Percentiles rank a stretch among this genome's conserved stretches.
phyloP scores from a whole-genome alignment of 2,329 filamentous ascomycete species.

The Byssoonygena ceratinophila region DNA sequence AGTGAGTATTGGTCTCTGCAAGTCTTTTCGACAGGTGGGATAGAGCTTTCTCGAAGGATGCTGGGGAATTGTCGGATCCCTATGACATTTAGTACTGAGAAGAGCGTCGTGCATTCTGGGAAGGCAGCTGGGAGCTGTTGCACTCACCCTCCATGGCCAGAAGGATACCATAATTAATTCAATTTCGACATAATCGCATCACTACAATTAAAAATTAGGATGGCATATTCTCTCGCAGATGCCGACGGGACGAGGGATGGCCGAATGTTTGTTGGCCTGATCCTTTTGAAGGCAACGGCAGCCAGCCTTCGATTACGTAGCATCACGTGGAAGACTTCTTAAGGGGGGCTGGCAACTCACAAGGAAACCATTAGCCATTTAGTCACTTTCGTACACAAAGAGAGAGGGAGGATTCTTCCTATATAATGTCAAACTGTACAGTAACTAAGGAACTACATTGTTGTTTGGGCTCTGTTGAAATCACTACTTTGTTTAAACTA shows the following conservation, averaged over 20 bases:
- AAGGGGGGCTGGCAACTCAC: not conserved
- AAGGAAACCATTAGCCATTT: too few relatives aligned
- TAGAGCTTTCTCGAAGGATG: constrained; percentile 85
- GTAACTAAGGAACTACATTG: too few relatives aligned
- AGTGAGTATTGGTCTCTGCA: constrained; percentile 56
- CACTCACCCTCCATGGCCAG: constrained; percentile 69
- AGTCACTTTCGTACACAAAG: too few relatives aligned
- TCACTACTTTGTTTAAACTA: too few relatives aligned
- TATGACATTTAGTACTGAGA: constrained; percentile 35
- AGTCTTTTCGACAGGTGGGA: constrained; percentile 76
- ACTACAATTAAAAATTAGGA: not conserved
- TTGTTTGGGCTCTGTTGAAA: too few relatives aligned
- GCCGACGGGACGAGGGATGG: not conserved
- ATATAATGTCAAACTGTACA: too few relatives aligned
- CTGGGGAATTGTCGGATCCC: constrained; percentile 71
- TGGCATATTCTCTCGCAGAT: not conserved
- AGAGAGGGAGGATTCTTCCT: too few relatives aligned
- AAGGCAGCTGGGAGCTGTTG: not conserved
- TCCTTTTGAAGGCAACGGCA: not conserved
- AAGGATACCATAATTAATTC: constrained; percentile 58
- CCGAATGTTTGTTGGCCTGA: not conserved
- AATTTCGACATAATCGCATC: constrained; percentile 1
- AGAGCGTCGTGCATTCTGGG: not conserved
- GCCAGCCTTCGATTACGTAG: not conserved
- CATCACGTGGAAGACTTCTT: not conserved